Evolutionary conservation across 805 yeast species (phyloP).

Genomic region (Saccharomycopsis capsularis): DNA sequence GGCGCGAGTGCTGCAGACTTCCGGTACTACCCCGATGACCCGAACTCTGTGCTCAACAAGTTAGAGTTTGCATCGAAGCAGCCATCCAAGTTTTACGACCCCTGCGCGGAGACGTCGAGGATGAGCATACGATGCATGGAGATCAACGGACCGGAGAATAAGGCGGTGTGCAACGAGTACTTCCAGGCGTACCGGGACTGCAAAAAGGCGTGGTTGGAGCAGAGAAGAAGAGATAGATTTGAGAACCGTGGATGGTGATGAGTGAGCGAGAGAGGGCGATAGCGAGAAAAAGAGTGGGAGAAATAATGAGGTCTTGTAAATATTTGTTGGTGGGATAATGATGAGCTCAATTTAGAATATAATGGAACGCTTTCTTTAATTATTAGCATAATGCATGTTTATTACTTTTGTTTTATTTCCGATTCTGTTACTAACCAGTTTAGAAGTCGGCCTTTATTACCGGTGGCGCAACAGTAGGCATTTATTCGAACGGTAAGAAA

Average conservation of each 20-base stretch:
- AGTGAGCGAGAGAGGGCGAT: not conserved
- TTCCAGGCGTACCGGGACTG: slow-evolving; percentile 93
- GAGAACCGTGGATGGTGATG: slow-evolving; percentile 14
- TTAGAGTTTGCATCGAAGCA: slow-evolving; percentile 65
- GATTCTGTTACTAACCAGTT: no score
- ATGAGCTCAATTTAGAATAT: no score
- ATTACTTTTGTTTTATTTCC: no score
- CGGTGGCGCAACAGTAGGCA: no score
- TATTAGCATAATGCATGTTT: no score
- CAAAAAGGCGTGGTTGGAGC: slow-evolving; percentile 57
- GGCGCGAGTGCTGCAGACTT: slow-evolving; percentile 30
- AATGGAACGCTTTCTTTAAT: no score
- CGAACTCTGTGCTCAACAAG: slow-evolving; percentile 63
- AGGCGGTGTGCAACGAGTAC: slow-evolving; percentile 64
- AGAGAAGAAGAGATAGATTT: slow-evolving; percentile 27
- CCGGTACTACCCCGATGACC: slow-evolving; percentile 83
- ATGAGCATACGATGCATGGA: slow-evolving; percentile 85
- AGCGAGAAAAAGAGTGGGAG: not conserved
- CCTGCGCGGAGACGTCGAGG: slow-evolving; percentile 82
- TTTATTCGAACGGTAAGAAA: no score
- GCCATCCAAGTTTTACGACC: slow-evolving; percentile 83
- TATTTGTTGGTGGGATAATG: no score
- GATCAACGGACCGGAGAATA: slow-evolving; percentile 58
- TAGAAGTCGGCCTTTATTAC: no score
- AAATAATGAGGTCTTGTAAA: not conserved